Evolutionary conservation across 148 eudicot species (phyloP), one percentile per base, ranked within the genome.

Genomic region (Euryodendron excelsum): DNA sequence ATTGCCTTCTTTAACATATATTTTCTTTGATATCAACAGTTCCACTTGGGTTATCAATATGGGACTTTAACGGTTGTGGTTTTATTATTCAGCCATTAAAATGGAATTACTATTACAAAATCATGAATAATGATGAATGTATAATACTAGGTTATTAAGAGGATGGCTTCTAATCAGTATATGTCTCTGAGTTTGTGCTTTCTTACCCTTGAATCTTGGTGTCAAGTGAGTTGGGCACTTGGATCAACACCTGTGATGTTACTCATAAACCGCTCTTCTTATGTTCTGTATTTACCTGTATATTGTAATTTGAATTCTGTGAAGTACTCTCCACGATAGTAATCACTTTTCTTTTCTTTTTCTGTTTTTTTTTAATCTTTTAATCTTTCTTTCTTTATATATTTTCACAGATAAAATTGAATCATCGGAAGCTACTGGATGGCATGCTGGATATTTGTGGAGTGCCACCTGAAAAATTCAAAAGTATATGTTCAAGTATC

Each of bases 401-500:
- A 11, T 80, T 30, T 72, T 37, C 73, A 63, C 89, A 96, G 99
- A 88, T 96, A 63, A 96, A 96, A 80, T 80, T 96, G 80, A 96
- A 92, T 84, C 99, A 96, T 84, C 86, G 99, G 72, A 96, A 93
- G 86, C 81, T 96, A 79, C 82, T 96, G 44, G 99, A 96, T 84
- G 99, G 97, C 55, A 93, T 96, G 97, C 60, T 96, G 81, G 94
- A 91, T 60, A 86, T 96, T 66, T 93, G 98, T 85, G 98, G 98
- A 71, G 99, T 96, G 80, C 94, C 99, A 72, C 80, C 91, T 50
- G 90, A 88, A 78, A 96, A 96, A 78, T 96, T 93, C 61, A 91
- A 96, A 81, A 92, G 98, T 60, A 94, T 93, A 60, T 93, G 99
- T 81, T 96, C 99, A 63, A 96, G 98, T 69, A 92, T 96, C 80